These are phyloP conservation scores for Kandelia obovata DNA, from an alignment of 345 rosid genomes.

Conservation along the genomic window DNA sequence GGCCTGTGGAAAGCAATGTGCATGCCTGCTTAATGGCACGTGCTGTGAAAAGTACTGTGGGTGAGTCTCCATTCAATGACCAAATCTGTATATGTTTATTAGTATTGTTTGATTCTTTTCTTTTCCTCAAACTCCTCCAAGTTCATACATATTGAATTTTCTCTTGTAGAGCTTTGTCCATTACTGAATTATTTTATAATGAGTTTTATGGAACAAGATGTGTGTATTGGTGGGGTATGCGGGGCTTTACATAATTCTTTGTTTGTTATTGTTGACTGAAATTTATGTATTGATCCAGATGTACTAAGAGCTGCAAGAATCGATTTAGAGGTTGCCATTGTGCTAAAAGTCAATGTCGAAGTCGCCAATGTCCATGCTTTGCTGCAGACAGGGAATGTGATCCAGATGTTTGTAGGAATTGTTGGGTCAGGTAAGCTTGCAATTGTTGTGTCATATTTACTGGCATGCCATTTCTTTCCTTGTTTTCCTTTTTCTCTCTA, in stretches of 20 bases:
- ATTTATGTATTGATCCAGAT: slow-evolving; percentile 43
- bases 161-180: background rate
- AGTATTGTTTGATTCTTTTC: background rate
- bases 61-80: slow-evolving; percentile 41
- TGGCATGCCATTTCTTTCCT: background rate
- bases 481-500: background rate
- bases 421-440: slow-evolving; percentile 88
- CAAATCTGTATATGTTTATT: background rate
- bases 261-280: slow-evolving; percentile 6
- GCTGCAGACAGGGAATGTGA: slow-evolving; percentile 99
- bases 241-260: no score
- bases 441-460: background rate
- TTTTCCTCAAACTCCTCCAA: background rate
- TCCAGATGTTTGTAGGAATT: slow-evolving; percentile 98
- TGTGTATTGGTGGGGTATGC: no score
- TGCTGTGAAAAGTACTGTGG: slow-evolving; percentile 99
- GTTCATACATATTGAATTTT: background rate
- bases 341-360: slow-evolving; percentile 98
- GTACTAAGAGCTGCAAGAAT: slow-evolving; percentile 94
- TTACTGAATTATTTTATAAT: background rate
- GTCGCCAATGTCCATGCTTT: slow-evolving; percentile 99
- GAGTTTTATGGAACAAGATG: slow-evolving; percentile 4
- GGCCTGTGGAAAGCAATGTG: slow-evolving; percentile 91
- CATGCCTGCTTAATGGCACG: slow-evolving; percentile 87
- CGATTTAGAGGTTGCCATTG: slow-evolving; percentile 99